Evolutionary conservation across 1,139 yeast species (phyloP), one percentile per base, ranked within the genome.

Genomic region (Candida glucosophila): DNA sequence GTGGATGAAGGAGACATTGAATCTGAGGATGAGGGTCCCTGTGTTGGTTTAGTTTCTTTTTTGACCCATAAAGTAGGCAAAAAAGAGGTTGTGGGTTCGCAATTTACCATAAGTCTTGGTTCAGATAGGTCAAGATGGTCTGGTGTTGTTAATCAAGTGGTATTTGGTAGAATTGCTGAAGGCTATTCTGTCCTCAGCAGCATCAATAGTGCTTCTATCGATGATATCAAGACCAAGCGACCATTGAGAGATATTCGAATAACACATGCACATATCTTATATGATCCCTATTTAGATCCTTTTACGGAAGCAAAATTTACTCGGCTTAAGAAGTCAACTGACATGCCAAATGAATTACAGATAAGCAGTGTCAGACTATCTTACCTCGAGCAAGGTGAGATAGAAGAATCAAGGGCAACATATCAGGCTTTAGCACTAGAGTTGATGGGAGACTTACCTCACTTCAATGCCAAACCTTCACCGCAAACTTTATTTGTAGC

Each of bases 401-500:
- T 20, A 14, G 12, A 29, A 17, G 23, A 27, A 13, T 27, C 26
- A 15, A 33, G 32, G 17, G 23, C 44, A 6, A 34, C 32, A 2
- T 30, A 35, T 10, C 40, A 36, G 22, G 81, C 82, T 4, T 42
- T 77, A 20, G 68, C 82, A 1, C 51, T 77, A 26, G 83, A 77
- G 36, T 51, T 77, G 34, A 54, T 77, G 23, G 83, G 82, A 0
- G 85, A 77, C 37, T 38, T 77, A n/a, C 76, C 79, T 0, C 58
- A 58, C 28, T 75, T 77, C 4, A 66, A 65, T 12, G 67, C 66
- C 15, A 62, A 65, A 34, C 86, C 86, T 0, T 65, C 74, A 25
- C 83, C 78, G 28, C 61, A 59, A 24, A 73, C 75, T 3, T 42
- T 77, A 10, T 77, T 77, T 41, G 66, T 77, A 2, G 77, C 85